Base-by-base conservation (phyloP, 352 stramenopile genomes). In the Elongisporangium anandrum region DNA sequence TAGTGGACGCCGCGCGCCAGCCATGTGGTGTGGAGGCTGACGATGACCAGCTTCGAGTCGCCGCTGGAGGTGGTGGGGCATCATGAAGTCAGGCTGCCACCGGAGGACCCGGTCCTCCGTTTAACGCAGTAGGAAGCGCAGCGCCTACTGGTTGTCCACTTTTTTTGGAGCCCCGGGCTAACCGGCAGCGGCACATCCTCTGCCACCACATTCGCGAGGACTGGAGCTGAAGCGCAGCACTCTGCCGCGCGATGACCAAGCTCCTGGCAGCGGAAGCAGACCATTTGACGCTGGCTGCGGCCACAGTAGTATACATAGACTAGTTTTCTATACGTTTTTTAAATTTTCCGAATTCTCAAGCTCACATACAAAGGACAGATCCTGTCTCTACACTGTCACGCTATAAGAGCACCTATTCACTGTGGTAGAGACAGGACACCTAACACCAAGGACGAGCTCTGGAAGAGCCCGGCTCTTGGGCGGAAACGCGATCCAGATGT, bases 11-110 rank as follows among this genome's bases (percentile, higher is more conserved):
- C 39, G 12, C 17, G 53, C 57, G 49, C 56, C 69, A 20, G 51
- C 50, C 15, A n/a, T 22, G 19, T 4, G 47, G 64, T 54, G 19
- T 61, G 64, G 13, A 64, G 21, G 53, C 38, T 57, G 39, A 69
- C 21, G 1, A 64, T 21, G 19, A 72, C 68, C 49, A 64, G 41
- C 57, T 57, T 52, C 50, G 24, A 49, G 22, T 65, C 56, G 20
- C 55, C 59, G 49, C 51, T 50, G 26, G 55, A 56, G 1, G 56
- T 68, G 53, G 61, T 68, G 58, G 59, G 21, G 47, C 10, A 17
- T 13, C 19, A 22, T 9, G 13, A 54, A 41, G 38, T n/a, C n/a
- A 16, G 9, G 45, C 22, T 48, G 54, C 34, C 61, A 65, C 56
- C 52, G 56, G 21, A 34, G 26, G 59, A 21, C 41, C 34, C n/a